Base-by-base conservation (phyloP, 495 filamentous ascomycete genomes). In the Podospora pseudocomata region DNA sequence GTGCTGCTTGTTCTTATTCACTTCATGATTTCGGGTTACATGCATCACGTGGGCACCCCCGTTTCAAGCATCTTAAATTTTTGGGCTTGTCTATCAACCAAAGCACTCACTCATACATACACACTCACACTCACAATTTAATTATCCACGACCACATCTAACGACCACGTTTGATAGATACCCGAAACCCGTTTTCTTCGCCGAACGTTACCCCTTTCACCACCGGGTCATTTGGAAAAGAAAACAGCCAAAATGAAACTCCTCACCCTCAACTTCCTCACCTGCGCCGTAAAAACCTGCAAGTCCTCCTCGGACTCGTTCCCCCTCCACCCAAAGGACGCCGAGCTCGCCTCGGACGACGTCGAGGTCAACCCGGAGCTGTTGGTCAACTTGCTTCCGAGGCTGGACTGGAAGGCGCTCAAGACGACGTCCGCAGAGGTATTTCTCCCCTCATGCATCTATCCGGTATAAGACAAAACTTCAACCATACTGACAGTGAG, bases 251-350 rank as follows among this genome's bases (percentile, higher is more conserved):
- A 79, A 67, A 97, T 99, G 95, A 99, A 98, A 79, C 82, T 99
- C 68, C 87, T 99, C 59, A 98, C 94, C 60, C 90, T 94, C 72
- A 98, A 98, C 80, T 99, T 98, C 79, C 85, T 99, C 73, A 94
- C 92, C 68, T 99, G 95, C 85, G 94, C 95, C 23, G 90, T 96
- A 72, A 97, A 96, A 80, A 79, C 90, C 49, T 99, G 95, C 89
- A 97, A 97, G 79, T 81, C 88, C 65, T 86, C 86, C 9, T 78
- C 88, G 11, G 78, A 83, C 44, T 90, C 93, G 11, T 97, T 96
- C 73, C 94, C 96, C 0, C 84, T 98, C 23, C 96, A 97, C 77
- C 94, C 94, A 61, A 87, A 87, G 64, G 93, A 97, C 69, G 94
- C 91, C 64, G 94, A 97, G 76, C 87, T 99, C 18, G 92, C 90